Base-by-base conservation (phyloP, 23 red algal genomes). In the Gracilaria domingensis region DNA sequence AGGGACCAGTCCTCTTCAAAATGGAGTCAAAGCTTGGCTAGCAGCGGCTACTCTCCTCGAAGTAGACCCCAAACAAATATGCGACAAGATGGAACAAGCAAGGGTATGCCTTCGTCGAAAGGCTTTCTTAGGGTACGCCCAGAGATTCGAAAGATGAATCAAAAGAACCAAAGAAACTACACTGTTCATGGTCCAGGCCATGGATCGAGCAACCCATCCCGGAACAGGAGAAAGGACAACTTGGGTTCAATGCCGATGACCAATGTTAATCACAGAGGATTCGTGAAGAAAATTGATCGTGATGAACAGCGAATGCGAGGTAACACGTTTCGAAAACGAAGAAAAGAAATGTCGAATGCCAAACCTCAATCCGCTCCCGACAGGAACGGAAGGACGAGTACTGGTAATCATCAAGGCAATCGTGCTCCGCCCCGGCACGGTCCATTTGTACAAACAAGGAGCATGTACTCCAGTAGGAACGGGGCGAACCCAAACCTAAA, bases 221-320 rank as follows among this genome's bases (percentile, higher is more conserved):
- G 30, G 32, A 9, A 37, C 7, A 69, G 16, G 64, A 69, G 9
- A 37, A 28, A 8, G 30, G 32, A 24, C 16, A 69, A 37, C 32
- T 18, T 69, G 64, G 16, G 30, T 37, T 69, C 30, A 36, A 11
- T 37, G 64, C 64, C 28, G 5, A 37, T 0, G 30, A 8, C 64
- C 2, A 37, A 69, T 37, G 72, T 77, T 25, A 77, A 77, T 77
- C 72, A 77, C 21, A 45, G 72, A 51, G 72, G 72, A 49, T 77
- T 77, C 39, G 72, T 77, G 5, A 77, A 77, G 42, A 77, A 50
- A n/a, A 45, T 16, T 14, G 18, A 8, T 77, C 72, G 21, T 77
- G 72, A 77, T n/a, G n/a, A 14, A 0, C 40, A 33, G 32, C 38
- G 38, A 14, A 24, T 26, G 25, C 72, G 42, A 49, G 40, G 40